Percentiles rank a stretch among this genome's conserved stretches.
Evolutionary conservation across 129 eudicot genomes (phyloP).

Genomic region (Escallonia herrerae): DNA sequence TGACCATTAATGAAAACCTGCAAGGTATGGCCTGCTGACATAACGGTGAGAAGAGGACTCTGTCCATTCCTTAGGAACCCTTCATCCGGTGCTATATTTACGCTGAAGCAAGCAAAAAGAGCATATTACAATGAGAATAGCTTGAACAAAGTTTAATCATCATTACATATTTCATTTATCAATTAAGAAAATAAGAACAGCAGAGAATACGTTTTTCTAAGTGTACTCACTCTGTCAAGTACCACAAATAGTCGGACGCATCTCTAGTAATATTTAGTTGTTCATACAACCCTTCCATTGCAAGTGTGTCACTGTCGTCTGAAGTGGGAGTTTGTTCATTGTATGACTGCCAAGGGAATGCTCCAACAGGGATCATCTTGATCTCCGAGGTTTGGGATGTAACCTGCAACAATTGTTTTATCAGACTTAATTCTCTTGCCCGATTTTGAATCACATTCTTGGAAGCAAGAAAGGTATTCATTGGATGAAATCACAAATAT

Average conservation of each 20-base stretch:
- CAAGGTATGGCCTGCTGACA: constrained; percentile 91
- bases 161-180: background rate
- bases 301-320: constrained; percentile 49
- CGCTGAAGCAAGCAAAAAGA: constrained; percentile 26
- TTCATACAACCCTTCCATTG: constrained; percentile 60
- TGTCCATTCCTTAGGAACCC: constrained; percentile 47
- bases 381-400: constrained; percentile 25
- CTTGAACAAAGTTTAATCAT: background rate
- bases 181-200: background rate
- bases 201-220: background rate
- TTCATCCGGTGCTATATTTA: constrained; percentile 49
- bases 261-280: constrained; percentile 77
- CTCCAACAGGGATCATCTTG: constrained; percentile 52
- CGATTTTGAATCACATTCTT: background rate
- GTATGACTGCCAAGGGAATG: constrained; percentile 70
- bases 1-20: constrained; percentile 79
- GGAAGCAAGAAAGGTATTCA: background rate
- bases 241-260: constrained; percentile 89
- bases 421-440: background rate
- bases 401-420: constrained; percentile 35
- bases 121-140: background rate
- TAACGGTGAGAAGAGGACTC: constrained; percentile 61
- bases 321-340: constrained; percentile 70
- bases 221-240: constrained; percentile 74
- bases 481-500: background rate